Conservation (phyloP, 352 stramenopile genomes). For the Globisporangium cederbergense region DNA sequence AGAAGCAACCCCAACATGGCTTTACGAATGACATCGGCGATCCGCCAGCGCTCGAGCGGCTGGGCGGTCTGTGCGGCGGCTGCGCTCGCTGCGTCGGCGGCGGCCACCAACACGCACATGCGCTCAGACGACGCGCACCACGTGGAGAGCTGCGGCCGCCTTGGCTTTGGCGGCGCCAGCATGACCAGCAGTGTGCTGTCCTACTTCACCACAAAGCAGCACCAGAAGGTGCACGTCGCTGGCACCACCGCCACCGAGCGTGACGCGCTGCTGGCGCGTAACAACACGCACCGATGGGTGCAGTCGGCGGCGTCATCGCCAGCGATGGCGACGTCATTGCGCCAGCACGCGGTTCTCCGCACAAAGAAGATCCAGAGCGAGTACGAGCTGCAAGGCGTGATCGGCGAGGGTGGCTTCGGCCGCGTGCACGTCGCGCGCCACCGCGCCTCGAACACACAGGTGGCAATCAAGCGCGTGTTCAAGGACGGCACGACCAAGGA, state of each 20-base stretch:
- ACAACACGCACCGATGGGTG: conserved; percentile 9
- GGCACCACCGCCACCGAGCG: no score
- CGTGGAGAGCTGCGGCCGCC: conserved; percentile 10
- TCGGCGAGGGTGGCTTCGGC: conserved; percentile 50
- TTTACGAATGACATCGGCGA: not conserved
- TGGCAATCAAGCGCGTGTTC: conserved; percentile 54
- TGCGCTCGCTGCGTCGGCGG: not conserved
- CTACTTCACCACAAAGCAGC: conserved; percentile 7
- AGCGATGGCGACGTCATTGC: not conserved
- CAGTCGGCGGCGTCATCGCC: not conserved
- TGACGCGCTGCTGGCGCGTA: not conserved
- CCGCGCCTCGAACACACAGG: conserved; percentile 33
- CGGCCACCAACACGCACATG: not conserved
- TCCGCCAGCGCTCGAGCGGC: not conserved
- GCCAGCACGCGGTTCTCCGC: not conserved
- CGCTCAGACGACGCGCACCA: not conserved
- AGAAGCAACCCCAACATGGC: not conserved
- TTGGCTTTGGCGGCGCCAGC: conserved; percentile 4
- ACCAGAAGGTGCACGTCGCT: not conserved
- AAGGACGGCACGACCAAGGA: conserved; percentile 42
- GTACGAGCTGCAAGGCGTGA: conserved; percentile 43
- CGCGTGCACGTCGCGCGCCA: conserved; percentile 43
- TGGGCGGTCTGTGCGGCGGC: not conserved
- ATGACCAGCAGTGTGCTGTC: not conserved
- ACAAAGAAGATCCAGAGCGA: conserved; percentile 30